These are phyloP conservation scores for Nitzschia sp. DNA, from an alignment of 108 stramenopile genomes.

Conservation along the genomic window DNA sequence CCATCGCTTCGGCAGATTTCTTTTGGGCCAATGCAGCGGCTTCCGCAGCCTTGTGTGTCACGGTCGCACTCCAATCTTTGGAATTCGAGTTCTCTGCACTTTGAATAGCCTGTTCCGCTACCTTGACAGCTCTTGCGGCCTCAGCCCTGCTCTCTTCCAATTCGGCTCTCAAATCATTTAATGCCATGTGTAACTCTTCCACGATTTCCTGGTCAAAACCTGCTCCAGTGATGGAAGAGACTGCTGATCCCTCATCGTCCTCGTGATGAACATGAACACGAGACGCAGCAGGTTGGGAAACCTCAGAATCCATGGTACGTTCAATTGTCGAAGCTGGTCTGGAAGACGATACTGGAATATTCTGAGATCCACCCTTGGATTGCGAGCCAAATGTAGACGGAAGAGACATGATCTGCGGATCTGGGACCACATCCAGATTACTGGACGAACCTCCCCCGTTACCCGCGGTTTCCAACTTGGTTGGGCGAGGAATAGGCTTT, in stretches of 20 bases:
- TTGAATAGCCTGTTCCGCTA: conserved; percentile 90
- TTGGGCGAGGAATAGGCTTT: not conserved
- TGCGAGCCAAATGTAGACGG: conserved; percentile 9
- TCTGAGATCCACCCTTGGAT: not conserved
- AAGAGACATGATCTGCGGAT: conserved; percentile 13
- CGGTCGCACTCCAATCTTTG: conserved; percentile 83
- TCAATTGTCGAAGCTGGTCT: conserved; percentile 6
- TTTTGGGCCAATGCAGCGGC: conserved; percentile 88
- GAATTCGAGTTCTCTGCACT: conserved; percentile 79
- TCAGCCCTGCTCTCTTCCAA: conserved; percentile 84
- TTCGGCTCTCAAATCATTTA: conserved; percentile 68
- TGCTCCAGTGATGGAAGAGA: conserved; percentile 82
- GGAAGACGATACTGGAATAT: not conserved
- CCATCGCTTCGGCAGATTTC: conserved; percentile 80
- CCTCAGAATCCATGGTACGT: not conserved
- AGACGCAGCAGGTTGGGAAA: conserved; percentile 1
- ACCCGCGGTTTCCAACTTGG: not conserved
- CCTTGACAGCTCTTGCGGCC: conserved; percentile 85
- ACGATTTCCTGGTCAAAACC: conserved; percentile 88
- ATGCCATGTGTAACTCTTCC: conserved; percentile 82
- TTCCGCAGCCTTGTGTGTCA: conserved; percentile 89
- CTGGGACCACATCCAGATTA: not conserved
- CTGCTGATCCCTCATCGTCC: conserved; percentile 48
- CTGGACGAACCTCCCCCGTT: not conserved
- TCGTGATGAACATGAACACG: not conserved